Conservation (phyloP, 805 yeast species). For the Candida quercuum region DNA sequence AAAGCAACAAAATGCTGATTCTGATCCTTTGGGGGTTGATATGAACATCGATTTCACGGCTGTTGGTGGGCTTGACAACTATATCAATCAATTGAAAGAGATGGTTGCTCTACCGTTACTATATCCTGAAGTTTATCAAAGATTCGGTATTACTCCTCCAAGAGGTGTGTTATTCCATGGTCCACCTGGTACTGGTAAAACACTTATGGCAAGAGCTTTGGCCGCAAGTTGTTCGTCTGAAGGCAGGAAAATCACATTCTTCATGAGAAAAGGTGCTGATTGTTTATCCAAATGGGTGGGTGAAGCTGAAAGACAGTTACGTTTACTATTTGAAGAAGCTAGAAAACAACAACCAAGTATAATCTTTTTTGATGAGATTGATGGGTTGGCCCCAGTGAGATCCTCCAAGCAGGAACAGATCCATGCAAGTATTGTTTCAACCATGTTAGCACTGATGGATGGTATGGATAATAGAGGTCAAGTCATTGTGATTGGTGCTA, state of each 20-base stretch:
- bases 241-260: conserved; percentile 83
- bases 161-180: conserved; percentile 97
- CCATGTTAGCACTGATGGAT: conserved; percentile 93
- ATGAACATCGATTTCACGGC: conserved; percentile 79
- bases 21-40: conserved; percentile 90
- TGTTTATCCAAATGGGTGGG: conserved; percentile 98
- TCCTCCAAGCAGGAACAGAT: conserved; percentile 97
- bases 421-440: conserved; percentile 95
- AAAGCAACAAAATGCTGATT: conserved; percentile 69
- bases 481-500: conserved; percentile 96
- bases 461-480: conserved; percentile 99
- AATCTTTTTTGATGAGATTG: conserved; percentile 96
- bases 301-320: conserved; percentile 92
- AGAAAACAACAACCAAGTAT: conserved; percentile 93
- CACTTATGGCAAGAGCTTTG: conserved; percentile 94
- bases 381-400: conserved; percentile 96
- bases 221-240: conserved; percentile 92
- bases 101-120: conserved; percentile 92
- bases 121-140: conserved; percentile 89
- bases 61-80: conserved; percentile 89
- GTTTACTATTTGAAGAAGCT: conserved; percentile 92
- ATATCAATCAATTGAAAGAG: conserved; percentile 88
- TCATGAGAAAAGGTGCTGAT: conserved; percentile 98
- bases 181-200: conserved; percentile 99
- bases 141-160: conserved; percentile 91